phyloP scores from a whole-genome alignment of 441 rosid genomes.

The Capsella rubella region DNA sequence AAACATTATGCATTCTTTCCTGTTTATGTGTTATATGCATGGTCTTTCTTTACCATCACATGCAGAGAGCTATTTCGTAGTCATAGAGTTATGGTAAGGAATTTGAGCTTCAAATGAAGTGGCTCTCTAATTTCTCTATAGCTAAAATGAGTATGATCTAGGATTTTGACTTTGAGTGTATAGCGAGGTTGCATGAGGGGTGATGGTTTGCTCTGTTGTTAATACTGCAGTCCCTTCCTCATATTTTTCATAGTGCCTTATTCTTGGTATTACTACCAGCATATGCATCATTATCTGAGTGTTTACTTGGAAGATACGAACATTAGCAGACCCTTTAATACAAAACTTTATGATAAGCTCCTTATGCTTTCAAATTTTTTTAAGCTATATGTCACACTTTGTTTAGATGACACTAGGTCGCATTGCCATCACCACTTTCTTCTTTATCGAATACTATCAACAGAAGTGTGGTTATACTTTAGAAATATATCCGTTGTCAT shows the following conservation, averaged over 20 bases:
- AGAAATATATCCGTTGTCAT: constrained; percentile 60
- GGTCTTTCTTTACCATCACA: constrained; percentile 22
- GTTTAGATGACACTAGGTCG: constrained; percentile 19
- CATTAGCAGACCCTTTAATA: constrained; percentile 5
- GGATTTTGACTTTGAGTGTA: constrained; percentile 1
- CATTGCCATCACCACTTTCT: neutral
- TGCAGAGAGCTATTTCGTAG: constrained; percentile 11
- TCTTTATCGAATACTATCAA: constrained; percentile 13
- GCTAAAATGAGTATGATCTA: constrained; percentile 9
- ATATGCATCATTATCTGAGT: constrained; percentile 22
- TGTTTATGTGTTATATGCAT: constrained; percentile 21
- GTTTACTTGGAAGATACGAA: constrained; percentile 8
- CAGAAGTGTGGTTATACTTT: constrained; percentile 16
- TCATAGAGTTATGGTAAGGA: constrained; percentile 12
- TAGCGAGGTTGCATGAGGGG: constrained; percentile 2
- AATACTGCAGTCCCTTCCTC: constrained; percentile 4
- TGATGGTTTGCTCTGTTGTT: constrained; percentile 1
- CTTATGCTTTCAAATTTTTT: neutral
- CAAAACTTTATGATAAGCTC: neutral
- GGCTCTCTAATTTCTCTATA: constrained; percentile 13
- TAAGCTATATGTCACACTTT: constrained; percentile 10
- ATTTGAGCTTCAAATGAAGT: neutral
- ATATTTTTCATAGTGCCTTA: constrained; percentile 16
- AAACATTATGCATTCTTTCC: constrained; percentile 23
- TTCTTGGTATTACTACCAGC: constrained; percentile 5